phyloP scores from a whole-genome alignment of 768 basidiomycete genomes.

The Amanita pseudoporphyria region DNA sequence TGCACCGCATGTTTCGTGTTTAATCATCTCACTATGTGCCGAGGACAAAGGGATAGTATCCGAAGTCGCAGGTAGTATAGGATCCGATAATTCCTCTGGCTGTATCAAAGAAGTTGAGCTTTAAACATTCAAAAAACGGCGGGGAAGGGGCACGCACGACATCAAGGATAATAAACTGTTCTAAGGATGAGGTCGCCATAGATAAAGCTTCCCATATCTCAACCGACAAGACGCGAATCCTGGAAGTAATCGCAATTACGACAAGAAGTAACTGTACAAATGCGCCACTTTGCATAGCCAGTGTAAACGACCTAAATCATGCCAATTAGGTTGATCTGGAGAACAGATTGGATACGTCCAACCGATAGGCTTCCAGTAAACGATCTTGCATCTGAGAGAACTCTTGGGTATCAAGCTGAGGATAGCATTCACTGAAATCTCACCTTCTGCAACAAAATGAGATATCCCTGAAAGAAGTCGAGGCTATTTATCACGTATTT shows the following conservation, averaged over 20 bases:
- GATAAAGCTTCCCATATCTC: slow-evolving; percentile 29
- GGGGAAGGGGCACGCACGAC: not conserved
- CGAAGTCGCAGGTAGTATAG: not conserved
- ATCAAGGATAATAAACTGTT: not conserved
- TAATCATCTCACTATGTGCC: not conserved
- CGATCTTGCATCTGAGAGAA: slow-evolving; percentile 33
- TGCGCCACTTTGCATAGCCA: slow-evolving; percentile 62
- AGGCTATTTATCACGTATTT: slow-evolving; percentile 23
- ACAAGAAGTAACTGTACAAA: slow-evolving; percentile 63
- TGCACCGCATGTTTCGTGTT: no score
- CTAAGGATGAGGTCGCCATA: not conserved
- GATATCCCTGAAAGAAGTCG: slow-evolving; percentile 26
- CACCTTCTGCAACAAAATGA: slow-evolving; percentile 36
- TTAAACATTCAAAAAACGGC: not conserved
- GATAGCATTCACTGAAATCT: not conserved
- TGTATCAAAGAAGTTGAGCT: not conserved
- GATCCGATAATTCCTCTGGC: not conserved
- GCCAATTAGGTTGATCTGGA: not conserved
- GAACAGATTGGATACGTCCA: slow-evolving; percentile 11
- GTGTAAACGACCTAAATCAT: slow-evolving; percentile 40
- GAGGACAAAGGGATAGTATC: not conserved
- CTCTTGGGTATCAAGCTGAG: slow-evolving; percentile 3
- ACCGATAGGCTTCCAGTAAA: slow-evolving; percentile 44
- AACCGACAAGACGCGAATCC: slow-evolving; percentile 35
- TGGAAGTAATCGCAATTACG: slow-evolving; percentile 51